Evolutionary conservation across 2,329 filamentous ascomycete species (phyloP), one percentile per base, ranked within the genome.

Genomic region (Lasiodiplodia sp.): DNA sequence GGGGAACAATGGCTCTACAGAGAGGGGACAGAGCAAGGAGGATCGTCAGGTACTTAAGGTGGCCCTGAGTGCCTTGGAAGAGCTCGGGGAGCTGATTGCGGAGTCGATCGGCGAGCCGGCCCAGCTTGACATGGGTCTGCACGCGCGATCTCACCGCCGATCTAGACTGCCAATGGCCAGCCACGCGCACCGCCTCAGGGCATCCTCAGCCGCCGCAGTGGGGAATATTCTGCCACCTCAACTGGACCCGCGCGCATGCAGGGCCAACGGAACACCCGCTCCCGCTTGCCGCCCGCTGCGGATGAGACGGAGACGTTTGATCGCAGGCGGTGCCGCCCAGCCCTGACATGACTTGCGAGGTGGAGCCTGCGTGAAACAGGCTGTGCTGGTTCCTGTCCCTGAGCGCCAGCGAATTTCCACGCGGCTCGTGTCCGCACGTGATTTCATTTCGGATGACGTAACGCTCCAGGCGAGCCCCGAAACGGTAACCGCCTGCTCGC

Each of bases 301-400:
- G 57, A 47, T 47, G 38, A 31, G 23, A 62, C 57, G 40, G 56
- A 44, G n/a, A 11, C 37, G 55, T 38, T 58, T 40, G 18, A 37
- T n/a, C 21, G 23, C 56, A 14, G 56, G 38, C 16, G 5, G 37
- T 44, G 38, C 56, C 56, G 38, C 23, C 56, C 23, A 28, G 23
- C 56, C 56, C 37, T 60, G 37, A 11, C 23, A 16, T 34, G 21
- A 49, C 37, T 47, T 25, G 44, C 31, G 28, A 34, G 47, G 49
- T 66, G 52, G 63, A 40, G 49, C 37, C 31, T 23, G 63, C 12
- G 49, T 66, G 63, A 56, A 53, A 56, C 37, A 55, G 63, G 52
- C 62, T 51, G 62, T 65, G 62, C 47, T 53, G 62, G 53, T 57
- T 57, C 47, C 38, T 51, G 51, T 65, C 47, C 62, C 51, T 40